Evolutionary conservation across 1,139 yeast genomes (phyloP).

Genomic region (Sugiyamaella novakii): DNA sequence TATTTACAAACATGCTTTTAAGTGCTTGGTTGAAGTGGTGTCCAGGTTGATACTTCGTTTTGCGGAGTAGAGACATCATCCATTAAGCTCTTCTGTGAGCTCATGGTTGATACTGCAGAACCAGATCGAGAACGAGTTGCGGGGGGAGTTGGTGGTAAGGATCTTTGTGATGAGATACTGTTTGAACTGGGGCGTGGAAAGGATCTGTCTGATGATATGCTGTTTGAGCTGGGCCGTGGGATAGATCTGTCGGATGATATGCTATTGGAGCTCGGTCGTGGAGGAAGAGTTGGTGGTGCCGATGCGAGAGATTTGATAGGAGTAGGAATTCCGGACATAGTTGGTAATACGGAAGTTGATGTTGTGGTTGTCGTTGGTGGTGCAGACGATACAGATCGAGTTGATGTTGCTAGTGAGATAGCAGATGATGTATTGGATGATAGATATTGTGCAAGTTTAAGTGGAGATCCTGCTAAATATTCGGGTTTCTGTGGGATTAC

Average conservation of each 20-base stretch:
- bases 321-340: background rate
- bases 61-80: conserved; percentile 24
- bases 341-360: background rate
- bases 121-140: conserved; percentile 19
- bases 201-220: conserved; percentile 4
- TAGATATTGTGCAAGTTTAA: background rate
- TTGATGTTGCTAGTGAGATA: conserved; percentile 14
- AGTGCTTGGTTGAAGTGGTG: conserved; percentile 29
- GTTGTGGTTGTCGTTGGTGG: background rate
- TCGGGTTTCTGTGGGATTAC: conserved; percentile 33
- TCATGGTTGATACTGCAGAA: conserved; percentile 14
- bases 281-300: conserved; percentile 27
- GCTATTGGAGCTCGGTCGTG: conserved; percentile 19
- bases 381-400: background rate
- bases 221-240: conserved; percentile 18
- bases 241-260: background rate
- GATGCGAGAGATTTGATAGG: background rate
- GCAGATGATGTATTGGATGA: background rate
- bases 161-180: conserved; percentile 4
- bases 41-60: conserved; percentile 25
- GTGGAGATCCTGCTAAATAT: conserved; percentile 16
- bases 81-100: conserved; percentile 25
- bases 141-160: conserved; percentile 18
- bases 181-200: conserved; percentile 20
- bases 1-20: background rate